Evolutionary conservation across 2,329 filamentous ascomycete genomes (phyloP), one percentile per base, ranked within the genome.

Genomic region (Aspergillus unguis): DNA sequence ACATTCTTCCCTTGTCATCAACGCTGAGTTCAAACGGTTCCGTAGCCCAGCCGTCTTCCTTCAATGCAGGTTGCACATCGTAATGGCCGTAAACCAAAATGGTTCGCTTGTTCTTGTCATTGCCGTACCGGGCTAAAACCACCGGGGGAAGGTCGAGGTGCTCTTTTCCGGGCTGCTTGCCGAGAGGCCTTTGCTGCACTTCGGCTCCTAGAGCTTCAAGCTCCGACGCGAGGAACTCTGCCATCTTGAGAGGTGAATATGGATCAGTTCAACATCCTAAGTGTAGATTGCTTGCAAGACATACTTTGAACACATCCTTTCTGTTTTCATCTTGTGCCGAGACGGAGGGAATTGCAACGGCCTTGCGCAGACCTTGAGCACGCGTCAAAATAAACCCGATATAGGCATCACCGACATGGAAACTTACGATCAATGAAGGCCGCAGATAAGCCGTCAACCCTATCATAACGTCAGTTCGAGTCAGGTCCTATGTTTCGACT

Each of bases 81-180:
- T 99, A 99, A 79, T 99, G 94, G 44, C 94, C 94, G 69, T 99
- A 99, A 43, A 99, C 90, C 57, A 99, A 81, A 62, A 99, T 94
- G 33, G 92, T 97, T 55, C 89, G 85, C 84, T 97, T 99, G 73
- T 83, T 90, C 74, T 88, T 86, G 72, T 97, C 92, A 72, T 84
- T 89, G 62, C 94, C 92, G 72, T 97, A 97, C 62, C 94, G 87
- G 45, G 87, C 92, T 58, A 99, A 83, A 51, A 99, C 85, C 47
- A 96, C 92, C 1, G 94, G 94, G 3, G 94, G 94, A 11, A 99
- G 86, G 52, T 96, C 86, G 62, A 99, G 85, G 64, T 92, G 81
- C 68, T 95, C 90, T 71, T 90, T 90, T 69, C 89, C 88, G 52
- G 90, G 92, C 77, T 99, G 92, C 76, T 92, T 91, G 69, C 94